Base-by-base conservation (phyloP, 352 stramenopile genomes). In the Hyaloperonospora brassicae region DNA sequence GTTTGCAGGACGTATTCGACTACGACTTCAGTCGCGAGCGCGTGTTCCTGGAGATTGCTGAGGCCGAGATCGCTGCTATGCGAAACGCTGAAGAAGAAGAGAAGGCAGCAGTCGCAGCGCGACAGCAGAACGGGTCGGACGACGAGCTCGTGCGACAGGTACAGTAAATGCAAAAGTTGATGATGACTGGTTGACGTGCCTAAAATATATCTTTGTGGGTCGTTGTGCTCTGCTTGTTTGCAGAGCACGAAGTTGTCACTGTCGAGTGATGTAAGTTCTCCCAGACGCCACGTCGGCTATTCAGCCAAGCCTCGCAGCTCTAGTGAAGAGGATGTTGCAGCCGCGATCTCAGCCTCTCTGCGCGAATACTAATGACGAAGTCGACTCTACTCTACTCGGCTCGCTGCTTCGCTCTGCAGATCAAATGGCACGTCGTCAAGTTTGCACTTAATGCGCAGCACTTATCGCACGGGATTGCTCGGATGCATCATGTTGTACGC, bases 1-100 rank as follows among this genome's bases (percentile, higher is more conserved):
- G 23, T 36, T 31, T 40, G 25, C 49, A 87, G 77, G 70, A 81
- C 40, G 68, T 88, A 34, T 88, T 85, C 52, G 70, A 84, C 62
- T 88, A 88, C 59, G 75, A 86, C 56, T 88, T 88, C 43, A 84
- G 64, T 35, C 70, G 71, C 14, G 77, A 88, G 48, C 74, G 73
- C 40, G 73, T 80, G 45, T 85, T 86, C 53, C 48, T 88, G 17
- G 75, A 85, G 62, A 87, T 87, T 44, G 71, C 73, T 0, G 62
- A 76, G n/a, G 69, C 73, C 0, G 69, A 87, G 52, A 74, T 87
- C 36, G 62, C 71, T 36, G 76, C 73, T 13, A 81, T 68, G 71
- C 68, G 57, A 25, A 66, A 72, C 44, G 59, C 62, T 2, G 62
- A 73, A 45, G 57, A 70, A 4, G 57, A 66, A 38, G 50, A 59